Evolutionary conservation across 331 rosid species (phyloP).

Genomic region (Dryas integrifolia): DNA sequence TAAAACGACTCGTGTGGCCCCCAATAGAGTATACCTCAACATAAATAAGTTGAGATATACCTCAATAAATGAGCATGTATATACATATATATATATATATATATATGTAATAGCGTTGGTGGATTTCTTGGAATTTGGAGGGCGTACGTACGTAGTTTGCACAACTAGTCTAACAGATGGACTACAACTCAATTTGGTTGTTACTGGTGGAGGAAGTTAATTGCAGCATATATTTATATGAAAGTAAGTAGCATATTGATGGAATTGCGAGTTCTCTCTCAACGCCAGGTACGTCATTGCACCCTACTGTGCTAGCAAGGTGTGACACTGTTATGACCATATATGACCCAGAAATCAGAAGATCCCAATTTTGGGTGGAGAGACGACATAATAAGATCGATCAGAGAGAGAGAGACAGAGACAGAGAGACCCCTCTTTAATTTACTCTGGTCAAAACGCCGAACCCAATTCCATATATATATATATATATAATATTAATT

Average conservation of each 20-base stretch:
- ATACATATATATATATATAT: too few species aligned
- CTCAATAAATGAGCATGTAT: too few species aligned
- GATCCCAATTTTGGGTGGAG: conserved; percentile 31
- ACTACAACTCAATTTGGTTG: conserved; percentile 6
- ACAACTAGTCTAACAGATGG: not conserved
- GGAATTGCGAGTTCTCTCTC: conserved; percentile 27
- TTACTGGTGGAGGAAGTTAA: conserved; percentile 5
- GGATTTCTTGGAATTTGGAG: conserved; percentile 8
- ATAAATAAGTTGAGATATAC: too few species aligned
- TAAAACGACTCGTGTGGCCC: too few species aligned
- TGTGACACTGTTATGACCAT: conserved; percentile 34
- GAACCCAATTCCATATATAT: not conserved
- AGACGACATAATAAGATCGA: too few species aligned
- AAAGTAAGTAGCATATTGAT: not conserved
- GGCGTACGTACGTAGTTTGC: too few species aligned
- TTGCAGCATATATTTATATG: not conserved
- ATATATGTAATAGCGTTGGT: too few species aligned
- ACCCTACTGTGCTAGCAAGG: conserved; percentile 47
- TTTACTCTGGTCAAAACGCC: conserved; percentile 19
- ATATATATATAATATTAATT: not conserved
- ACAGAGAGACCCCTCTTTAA: not conserved
- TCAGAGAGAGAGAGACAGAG: not conserved
- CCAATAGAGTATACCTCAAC: too few species aligned
- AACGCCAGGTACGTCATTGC: conserved; percentile 24
- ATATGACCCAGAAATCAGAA: conserved; percentile 38